Conservation (phyloP, 192 early-diverging fungal species). For the Spizellomyces punctatus region DNA sequence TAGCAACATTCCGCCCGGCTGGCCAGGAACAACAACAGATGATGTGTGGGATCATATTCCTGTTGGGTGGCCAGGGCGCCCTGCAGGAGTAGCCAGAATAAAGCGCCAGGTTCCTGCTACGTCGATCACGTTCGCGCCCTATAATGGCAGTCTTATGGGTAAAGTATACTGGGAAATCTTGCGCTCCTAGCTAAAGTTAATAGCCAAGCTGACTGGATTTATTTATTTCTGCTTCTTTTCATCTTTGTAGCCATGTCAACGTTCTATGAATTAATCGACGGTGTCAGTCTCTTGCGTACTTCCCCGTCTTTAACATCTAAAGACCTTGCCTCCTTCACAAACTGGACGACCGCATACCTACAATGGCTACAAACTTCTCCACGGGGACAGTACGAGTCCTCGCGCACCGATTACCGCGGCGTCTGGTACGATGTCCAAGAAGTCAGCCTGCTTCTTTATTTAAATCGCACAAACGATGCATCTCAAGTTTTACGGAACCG, state of each 20-base stretch:
- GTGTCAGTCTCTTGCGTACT: slow-evolving; percentile 3
- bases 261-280: slow-evolving; percentile 25
- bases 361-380: slow-evolving; percentile 30
- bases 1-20: background rate
- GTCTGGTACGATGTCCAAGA: slow-evolving; percentile 60
- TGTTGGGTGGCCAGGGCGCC: background rate
- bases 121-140: background rate
- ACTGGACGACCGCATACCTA: slow-evolving; percentile 21
- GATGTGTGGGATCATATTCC: slow-evolving; percentile 4
- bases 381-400: slow-evolving; percentile 11
- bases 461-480: slow-evolving; percentile 37
- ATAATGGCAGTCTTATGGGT: background rate
- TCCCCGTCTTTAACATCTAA: slow-evolving; percentile 1
- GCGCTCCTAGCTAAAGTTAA: background rate
- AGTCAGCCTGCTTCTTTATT: slow-evolving; percentile 46
- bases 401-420: slow-evolving; percentile 56
- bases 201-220: no score
- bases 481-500: slow-evolving; percentile 14
- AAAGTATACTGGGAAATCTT: background rate
- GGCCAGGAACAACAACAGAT: background rate
- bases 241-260: background rate
- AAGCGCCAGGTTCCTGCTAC: background rate
- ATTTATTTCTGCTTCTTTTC: no score
- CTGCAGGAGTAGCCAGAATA: background rate
- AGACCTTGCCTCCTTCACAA: background rate